phyloP scores from a whole-genome alignment of 805 yeast genomes.

The Myxozyma melibiosi region DNA sequence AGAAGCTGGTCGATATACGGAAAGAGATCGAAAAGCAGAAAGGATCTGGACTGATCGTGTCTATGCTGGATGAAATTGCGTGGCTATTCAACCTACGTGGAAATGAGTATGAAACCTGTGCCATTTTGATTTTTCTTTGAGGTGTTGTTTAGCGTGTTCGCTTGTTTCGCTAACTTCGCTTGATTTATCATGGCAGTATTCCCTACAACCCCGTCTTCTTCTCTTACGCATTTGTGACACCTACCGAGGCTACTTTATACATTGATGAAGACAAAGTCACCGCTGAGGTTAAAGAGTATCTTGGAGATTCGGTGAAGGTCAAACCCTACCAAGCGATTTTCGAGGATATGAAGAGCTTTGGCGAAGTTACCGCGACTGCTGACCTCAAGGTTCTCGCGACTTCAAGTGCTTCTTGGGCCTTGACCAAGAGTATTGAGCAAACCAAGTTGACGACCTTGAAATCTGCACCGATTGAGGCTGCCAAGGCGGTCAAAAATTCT shows the following conservation, averaged over 20 bases:
- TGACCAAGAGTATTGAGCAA: constrained; percentile 54
- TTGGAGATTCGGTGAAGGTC: constrained; percentile 51
- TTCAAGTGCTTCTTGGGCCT: constrained; percentile 66
- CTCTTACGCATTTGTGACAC: constrained; percentile 59
- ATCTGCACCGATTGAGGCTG: constrained; percentile 59
- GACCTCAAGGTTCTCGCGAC: constrained; percentile 54
- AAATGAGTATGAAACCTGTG: constrained; percentile 61
- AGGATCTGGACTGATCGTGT: constrained; percentile 56
- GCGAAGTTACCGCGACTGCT: constrained; percentile 33
- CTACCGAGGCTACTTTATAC: constrained; percentile 51
- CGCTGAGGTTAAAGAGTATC: constrained; percentile 46
- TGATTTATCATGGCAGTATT: too few species aligned
- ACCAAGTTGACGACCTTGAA: constrained; percentile 47
- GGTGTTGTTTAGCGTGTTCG: background rate
- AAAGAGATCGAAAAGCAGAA: constrained; percentile 37
- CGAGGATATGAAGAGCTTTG: constrained; percentile 14
- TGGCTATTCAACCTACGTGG: constrained; percentile 89
- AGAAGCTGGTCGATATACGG: constrained; percentile 56
- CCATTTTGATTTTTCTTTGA: background rate
- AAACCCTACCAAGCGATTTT: constrained; percentile 41
- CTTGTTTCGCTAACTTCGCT: background rate
- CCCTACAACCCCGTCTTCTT: constrained; percentile 86
- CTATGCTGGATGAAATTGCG: constrained; percentile 86
- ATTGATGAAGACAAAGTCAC: constrained; percentile 52
- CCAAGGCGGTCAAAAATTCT: constrained; percentile 76